Evolutionary conservation across 305 asterid species (phyloP).

Genomic region (Monarda citriodora): DNA sequence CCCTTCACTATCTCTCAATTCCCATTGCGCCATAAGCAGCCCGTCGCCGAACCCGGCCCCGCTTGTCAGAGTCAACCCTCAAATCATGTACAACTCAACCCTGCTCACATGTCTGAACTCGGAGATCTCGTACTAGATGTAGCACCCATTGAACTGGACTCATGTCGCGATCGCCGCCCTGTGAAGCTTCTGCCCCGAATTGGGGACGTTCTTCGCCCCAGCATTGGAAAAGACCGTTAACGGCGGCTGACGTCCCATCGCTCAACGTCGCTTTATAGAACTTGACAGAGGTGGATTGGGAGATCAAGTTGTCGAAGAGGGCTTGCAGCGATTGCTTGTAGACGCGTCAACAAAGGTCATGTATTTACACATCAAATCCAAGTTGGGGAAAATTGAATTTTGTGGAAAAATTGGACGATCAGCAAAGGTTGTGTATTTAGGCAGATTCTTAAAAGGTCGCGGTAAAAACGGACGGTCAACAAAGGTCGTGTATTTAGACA

Average conservation of each 20-base stretch:
- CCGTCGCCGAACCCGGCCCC: slow-evolving; percentile 75
- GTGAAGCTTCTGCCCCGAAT: slow-evolving; percentile 46
- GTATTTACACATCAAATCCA: too few relatives aligned
- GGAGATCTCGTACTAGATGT: slow-evolving; percentile 66
- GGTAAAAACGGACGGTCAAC: too few relatives aligned
- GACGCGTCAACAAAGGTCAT: too few relatives aligned
- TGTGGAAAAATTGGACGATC: too few relatives aligned
- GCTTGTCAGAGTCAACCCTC: slow-evolving; percentile 73
- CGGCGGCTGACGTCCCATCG: slow-evolving; percentile 28
- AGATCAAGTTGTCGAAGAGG: slow-evolving; percentile 36
- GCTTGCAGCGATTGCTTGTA: slow-evolving; percentile 32
- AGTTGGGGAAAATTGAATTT: too few relatives aligned
- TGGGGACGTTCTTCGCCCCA: slow-evolving; percentile 49
- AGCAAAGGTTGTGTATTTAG: too few relatives aligned
- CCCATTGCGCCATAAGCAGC: slow-evolving; percentile 66
- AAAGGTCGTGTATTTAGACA: too few relatives aligned
- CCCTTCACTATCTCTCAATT: slow-evolving; percentile 77
- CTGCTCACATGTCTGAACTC: slow-evolving; percentile 57
- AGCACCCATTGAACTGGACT: slow-evolving; percentile 80
- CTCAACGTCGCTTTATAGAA: slow-evolving; percentile 51
- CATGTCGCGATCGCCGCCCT: slow-evolving; percentile 72
- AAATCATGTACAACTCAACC: slow-evolving; percentile 70
- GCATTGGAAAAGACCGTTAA: slow-evolving; percentile 66
- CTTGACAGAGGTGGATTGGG: slow-evolving; percentile 55
- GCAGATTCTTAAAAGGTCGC: too few relatives aligned